phyloP scores from a whole-genome alignment of 331 rosid species.

The Erythrophleum ivorense region DNA sequence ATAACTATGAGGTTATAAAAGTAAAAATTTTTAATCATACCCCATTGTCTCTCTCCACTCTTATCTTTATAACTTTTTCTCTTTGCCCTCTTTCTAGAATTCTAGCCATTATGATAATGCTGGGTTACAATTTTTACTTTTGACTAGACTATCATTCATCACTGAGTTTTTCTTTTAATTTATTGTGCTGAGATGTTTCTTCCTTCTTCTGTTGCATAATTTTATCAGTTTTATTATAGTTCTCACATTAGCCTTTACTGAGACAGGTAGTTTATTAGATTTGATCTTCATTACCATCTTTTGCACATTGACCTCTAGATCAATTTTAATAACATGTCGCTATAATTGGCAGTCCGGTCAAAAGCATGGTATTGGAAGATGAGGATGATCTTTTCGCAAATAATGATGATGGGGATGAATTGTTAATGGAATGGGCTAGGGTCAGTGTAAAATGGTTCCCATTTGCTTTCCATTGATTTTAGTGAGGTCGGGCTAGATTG shows the following conservation, averaged over 20 bases:
- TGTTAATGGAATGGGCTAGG: slow-evolving; percentile 89
- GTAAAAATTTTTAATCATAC: neutral
- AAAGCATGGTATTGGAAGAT: slow-evolving; percentile 81
- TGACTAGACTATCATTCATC: slow-evolving; percentile 8
- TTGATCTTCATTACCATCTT: slow-evolving; percentile 1
- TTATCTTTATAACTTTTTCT: too few species aligned
- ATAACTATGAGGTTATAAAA: neutral
- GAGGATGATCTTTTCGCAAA: slow-evolving; percentile 64
- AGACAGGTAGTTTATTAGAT: slow-evolving; percentile 19
- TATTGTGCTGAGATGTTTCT: slow-evolving; percentile 30
- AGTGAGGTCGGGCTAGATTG: slow-evolving; percentile 40
- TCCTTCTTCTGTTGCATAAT: neutral
- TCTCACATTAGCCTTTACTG: neutral
- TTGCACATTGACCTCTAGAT: neutral
- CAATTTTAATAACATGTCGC: slow-evolving; percentile 51
- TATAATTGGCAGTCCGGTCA: slow-evolving; percentile 90
- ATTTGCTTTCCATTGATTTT: slow-evolving; percentile 35
- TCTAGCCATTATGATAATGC: slow-evolving; percentile 29
- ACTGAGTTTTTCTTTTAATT: neutral
- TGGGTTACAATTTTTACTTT: slow-evolving; percentile 28
- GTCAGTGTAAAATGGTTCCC: slow-evolving; percentile 59
- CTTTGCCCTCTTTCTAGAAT: neutral
- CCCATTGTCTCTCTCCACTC: neutral
- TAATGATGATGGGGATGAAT: slow-evolving; percentile 65
- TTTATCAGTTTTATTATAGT: slow-evolving; percentile 24